Percentiles rank a stretch among this genome's conserved stretches.
Evolutionary conservation across 768 basidiomycete genomes (phyloP).

Genomic region (Kwoniella botswanensis): DNA sequence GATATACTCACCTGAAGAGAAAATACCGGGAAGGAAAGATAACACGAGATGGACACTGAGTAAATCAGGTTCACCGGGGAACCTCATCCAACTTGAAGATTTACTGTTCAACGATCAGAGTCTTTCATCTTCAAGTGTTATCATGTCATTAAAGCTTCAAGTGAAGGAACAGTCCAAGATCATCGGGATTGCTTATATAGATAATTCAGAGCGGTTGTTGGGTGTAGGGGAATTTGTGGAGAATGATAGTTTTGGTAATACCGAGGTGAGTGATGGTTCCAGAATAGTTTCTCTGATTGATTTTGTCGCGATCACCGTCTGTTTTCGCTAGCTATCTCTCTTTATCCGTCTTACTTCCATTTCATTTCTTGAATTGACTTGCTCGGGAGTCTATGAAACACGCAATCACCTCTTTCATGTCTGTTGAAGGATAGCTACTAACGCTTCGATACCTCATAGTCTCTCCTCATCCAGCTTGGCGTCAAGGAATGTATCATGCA

Average conservation of each 20-base stretch:
- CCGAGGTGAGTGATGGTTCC: constrained; percentile 67
- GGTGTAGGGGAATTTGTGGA: constrained; percentile 92
- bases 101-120: constrained; percentile 81
- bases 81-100: constrained; percentile 74
- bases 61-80: constrained; percentile 78
- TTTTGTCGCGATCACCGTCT: no score
- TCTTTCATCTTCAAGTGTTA: constrained; percentile 79
- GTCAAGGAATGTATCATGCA: constrained; percentile 94
- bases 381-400: no score
- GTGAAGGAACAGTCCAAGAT: constrained; percentile 67
- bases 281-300: no score
- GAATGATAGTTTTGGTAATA: constrained; percentile 93
- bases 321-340: no score
- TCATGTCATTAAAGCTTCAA: constrained; percentile 80
- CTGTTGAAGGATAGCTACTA: background rate
- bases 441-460: constrained; percentile 62
- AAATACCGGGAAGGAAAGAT: constrained; percentile 67
- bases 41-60: constrained; percentile 73
- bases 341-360: no score
- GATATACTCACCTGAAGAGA: constrained; percentile 79
- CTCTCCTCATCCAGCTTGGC: constrained; percentile 90
- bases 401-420: no score
- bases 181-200: constrained; percentile 88
- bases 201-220: constrained; percentile 80
- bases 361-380: no score